phyloP scores from a whole-genome alignment of 2,329 filamentous ascomycete species.

The Niveomyces coronatus region DNA sequence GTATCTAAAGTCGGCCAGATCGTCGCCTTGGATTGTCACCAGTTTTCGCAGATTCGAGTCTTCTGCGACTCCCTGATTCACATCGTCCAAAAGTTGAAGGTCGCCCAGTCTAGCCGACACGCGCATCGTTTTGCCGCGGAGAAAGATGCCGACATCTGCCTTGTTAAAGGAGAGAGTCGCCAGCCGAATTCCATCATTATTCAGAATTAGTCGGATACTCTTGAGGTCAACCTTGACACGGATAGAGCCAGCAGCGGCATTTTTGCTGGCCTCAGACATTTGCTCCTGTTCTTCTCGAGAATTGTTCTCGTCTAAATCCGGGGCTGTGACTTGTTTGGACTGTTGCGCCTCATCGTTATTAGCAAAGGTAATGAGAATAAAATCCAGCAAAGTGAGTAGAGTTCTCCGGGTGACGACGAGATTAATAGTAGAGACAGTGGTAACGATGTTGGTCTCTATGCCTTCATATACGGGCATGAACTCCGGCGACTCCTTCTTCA shows the following conservation, averaged over 20 bases:
- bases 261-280: slow-evolving; percentile 23
- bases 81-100: slow-evolving; percentile 80
- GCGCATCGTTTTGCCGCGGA: slow-evolving; percentile 77
- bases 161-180: slow-evolving; percentile 89
- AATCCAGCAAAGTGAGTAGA: slow-evolving; percentile 83
- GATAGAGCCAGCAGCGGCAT: slow-evolving; percentile 56
- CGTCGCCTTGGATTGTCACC: slow-evolving; percentile 89
- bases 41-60: slow-evolving; percentile 75
- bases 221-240: slow-evolving; percentile 89
- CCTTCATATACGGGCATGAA: slow-evolving; percentile 88
- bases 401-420: slow-evolving; percentile 89
- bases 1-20: slow-evolving; percentile 93
- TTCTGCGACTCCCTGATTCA: slow-evolving; percentile 79
- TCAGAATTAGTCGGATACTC: slow-evolving; percentile 86
- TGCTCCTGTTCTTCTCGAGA: slow-evolving; percentile 30
- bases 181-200: slow-evolving; percentile 92
- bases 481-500: slow-evolving; percentile 85
- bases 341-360: slow-evolving; percentile 31
- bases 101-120: slow-evolving; percentile 81
- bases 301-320: slow-evolving; percentile 29
- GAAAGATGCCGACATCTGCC: slow-evolving; percentile 81
- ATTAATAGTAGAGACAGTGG: slow-evolving; percentile 90
- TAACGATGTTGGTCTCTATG: slow-evolving; percentile 85
- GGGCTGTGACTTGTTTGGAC: slow-evolving; percentile 15
- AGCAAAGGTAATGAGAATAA: slow-evolving; percentile 86